These are phyloP conservation scores for Berkeleyomyces basicola DNA, from an alignment of 2,329 filamentous ascomycete species.

Conservation along the genomic window DNA sequence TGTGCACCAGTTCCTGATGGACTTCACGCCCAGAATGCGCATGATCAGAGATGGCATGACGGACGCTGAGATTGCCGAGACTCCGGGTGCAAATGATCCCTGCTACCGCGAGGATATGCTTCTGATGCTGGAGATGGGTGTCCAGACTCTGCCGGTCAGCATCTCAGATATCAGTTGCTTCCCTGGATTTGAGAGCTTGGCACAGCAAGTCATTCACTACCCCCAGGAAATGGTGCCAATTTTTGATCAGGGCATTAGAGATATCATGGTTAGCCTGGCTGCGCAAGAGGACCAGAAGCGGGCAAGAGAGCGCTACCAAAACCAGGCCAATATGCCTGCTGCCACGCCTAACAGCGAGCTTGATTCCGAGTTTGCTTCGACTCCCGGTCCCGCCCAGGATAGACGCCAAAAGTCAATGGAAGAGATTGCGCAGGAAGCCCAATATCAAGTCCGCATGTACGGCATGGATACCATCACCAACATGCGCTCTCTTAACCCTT, in stretches of 20 bases:
- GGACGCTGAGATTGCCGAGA: conserved; percentile 52
- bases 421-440: conserved; percentile 60
- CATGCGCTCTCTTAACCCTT: conserved; percentile 83
- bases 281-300: conserved; percentile 54
- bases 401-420: conserved; percentile 46
- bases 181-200: conserved; percentile 80
- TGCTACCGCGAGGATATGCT: conserved; percentile 76
- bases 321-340: conserved; percentile 35
- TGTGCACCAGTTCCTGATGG: conserved; percentile 68
- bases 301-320: conserved; percentile 22
- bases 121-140: conserved; percentile 77
- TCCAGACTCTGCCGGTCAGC: conserved; percentile 74
- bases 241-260: conserved; percentile 89
- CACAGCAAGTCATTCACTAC: conserved; percentile 87
- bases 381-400: conserved; percentile 23
- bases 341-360: conserved; percentile 26
- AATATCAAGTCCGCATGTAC: conserved; percentile 78
- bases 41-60: conserved; percentile 78
- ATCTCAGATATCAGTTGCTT: conserved; percentile 81
- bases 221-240: conserved; percentile 91
- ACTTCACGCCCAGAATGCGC: conserved; percentile 86
- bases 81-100: conserved; percentile 58
- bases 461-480: conserved; percentile 78
- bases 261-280: conserved; percentile 81
- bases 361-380: conserved; percentile 25